A percentile compares a stretch with the other conserved stretches of the same genome.
phyloP scores from a whole-genome alignment of 805 yeast genomes.

The Ogataea pilisensis region DNA sequence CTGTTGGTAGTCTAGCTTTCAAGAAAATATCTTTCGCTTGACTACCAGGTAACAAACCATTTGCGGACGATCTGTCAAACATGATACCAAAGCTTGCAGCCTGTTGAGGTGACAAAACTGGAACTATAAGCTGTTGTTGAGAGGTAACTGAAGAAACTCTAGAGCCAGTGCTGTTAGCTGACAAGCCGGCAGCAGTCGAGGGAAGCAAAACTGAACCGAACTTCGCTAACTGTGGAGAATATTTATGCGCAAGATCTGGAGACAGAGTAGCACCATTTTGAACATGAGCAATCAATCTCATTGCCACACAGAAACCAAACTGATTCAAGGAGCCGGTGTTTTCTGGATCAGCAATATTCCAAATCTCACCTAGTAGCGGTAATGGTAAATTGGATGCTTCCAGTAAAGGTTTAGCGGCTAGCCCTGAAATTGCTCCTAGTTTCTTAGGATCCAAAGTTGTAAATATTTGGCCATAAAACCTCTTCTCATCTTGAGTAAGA shows the following conservation, averaged over 20 bases:
- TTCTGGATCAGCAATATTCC: conserved; percentile 91
- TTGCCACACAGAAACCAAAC: conserved; percentile 76
- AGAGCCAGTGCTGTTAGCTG: conserved; percentile 17
- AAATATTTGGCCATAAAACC: conserved; percentile 70
- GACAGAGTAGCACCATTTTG: conserved; percentile 66
- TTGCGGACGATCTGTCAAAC: conserved; percentile 63
- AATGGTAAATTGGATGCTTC: conserved; percentile 85
- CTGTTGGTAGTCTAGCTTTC: conserved; percentile 82
- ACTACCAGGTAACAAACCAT: conserved; percentile 60
- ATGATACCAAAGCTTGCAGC: conserved; percentile 62
- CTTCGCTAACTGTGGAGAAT: conserved; percentile 59
- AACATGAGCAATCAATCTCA: conserved; percentile 85
- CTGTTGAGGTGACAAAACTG: conserved; percentile 54
- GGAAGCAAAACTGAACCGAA: conserved; percentile 39
- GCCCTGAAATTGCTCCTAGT: conserved; percentile 84
- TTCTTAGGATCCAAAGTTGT: conserved; percentile 73
- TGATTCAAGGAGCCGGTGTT: conserved; percentile 82
- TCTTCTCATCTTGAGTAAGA: conserved; percentile 72
- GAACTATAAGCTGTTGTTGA: conserved; percentile 33
- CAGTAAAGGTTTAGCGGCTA: conserved; percentile 73
- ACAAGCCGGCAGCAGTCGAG: conserved; percentile 33
- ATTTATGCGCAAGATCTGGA: conserved; percentile 43
- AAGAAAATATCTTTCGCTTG: conserved; percentile 81
- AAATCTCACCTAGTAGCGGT: conserved; percentile 75
- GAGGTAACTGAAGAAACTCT: conserved; percentile 33